These are phyloP conservation scores for Tubosaeta brunneosetosa DNA, from an alignment of 768 basidiomycete species.

Conservation along the genomic window DNA sequence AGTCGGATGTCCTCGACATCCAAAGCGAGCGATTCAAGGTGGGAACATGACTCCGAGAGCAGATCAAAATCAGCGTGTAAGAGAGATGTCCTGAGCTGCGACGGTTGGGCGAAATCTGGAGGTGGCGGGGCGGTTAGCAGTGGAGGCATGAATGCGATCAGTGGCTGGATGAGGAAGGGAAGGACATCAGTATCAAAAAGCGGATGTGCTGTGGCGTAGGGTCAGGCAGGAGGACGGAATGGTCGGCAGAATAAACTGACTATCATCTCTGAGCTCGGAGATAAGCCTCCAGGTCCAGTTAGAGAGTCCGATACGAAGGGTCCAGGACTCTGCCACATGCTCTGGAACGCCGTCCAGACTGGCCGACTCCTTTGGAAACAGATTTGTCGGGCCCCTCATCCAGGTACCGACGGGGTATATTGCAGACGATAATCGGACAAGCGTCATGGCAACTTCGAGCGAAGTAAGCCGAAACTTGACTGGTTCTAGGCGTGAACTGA, in stretches of 20 bases:
- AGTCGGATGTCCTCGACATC: constrained; percentile 75
- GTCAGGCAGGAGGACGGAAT: constrained; percentile 1
- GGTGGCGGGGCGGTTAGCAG: constrained; percentile 35
- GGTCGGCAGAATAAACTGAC: constrained; percentile 34
- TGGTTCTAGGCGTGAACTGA: constrained; percentile 45
- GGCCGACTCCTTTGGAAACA: constrained; percentile 20
- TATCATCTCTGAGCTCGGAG: constrained; percentile 68
- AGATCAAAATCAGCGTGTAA: constrained; percentile 65
- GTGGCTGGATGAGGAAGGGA: constrained; percentile 54
- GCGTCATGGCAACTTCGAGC: constrained; percentile 61
- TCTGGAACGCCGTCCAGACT: constrained; percentile 20
- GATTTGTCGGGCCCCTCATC: constrained; percentile 33
- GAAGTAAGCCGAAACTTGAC: constrained; percentile 66
- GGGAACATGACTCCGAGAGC: constrained; percentile 68
- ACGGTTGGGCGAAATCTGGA: constrained; percentile 36
- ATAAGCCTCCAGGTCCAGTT: constrained; percentile 77
- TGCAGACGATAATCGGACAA: constrained; percentile 60
- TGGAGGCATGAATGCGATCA: constrained; percentile 60
- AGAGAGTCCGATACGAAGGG: constrained; percentile 56
- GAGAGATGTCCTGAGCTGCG: constrained; percentile 41
- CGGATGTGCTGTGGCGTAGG: constrained; percentile 39
- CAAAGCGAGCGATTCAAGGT: constrained; percentile 71
- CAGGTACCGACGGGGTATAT: constrained; percentile 75
- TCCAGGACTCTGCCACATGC: constrained; percentile 54
- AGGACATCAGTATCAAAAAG: constrained; percentile 61